Conservation (phyloP, 371 early-diverging fungal genomes). For the Mucor lusitanicus region DNA sequence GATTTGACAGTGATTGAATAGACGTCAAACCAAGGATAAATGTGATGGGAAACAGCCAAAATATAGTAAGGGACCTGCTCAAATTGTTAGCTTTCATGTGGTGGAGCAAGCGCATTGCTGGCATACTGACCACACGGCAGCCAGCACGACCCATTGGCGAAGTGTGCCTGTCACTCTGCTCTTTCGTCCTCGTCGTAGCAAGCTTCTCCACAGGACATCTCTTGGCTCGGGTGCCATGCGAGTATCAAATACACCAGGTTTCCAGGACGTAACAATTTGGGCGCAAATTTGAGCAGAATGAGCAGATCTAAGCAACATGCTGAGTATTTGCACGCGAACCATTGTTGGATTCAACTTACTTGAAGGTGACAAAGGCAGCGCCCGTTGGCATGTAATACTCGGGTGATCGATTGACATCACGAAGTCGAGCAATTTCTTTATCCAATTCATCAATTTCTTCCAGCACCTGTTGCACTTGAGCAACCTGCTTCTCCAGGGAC, state of each 20-base stretch:
- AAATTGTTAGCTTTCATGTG: slow-evolving; percentile 1
- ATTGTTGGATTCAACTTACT: slow-evolving; percentile 30
- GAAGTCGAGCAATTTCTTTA: slow-evolving; percentile 27
- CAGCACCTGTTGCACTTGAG: not conserved
- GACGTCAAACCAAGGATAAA: slow-evolving; percentile 72
- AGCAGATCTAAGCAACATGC: slow-evolving; percentile 16
- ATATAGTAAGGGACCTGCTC: slow-evolving; percentile 64
- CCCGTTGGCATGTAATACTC: slow-evolving; percentile 55
- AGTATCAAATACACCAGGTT: slow-evolving; percentile 72
- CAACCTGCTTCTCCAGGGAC: not conserved
- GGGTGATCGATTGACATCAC: slow-evolving; percentile 34
- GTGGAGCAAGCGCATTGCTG: not conserved
- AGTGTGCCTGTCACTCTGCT: slow-evolving; percentile 37
- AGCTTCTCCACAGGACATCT: slow-evolving; percentile 87
- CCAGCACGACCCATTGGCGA: slow-evolving; percentile 52
- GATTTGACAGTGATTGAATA: slow-evolving; percentile 66
- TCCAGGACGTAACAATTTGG: slow-evolving; percentile 59
- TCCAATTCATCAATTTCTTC: slow-evolving; percentile 22
- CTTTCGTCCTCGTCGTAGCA: slow-evolving; percentile 60
- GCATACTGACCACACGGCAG: slow-evolving; percentile 53
- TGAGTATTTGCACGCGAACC: not conserved
- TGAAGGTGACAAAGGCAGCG: slow-evolving; percentile 68
- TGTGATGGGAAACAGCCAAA: slow-evolving; percentile 71
- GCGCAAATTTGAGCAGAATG: slow-evolving; percentile 64
- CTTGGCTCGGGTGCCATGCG: slow-evolving; percentile 90